Evolutionary conservation across 768 basidiomycete species (phyloP).

Genomic region (Porpolomopsis calyptriformis): DNA sequence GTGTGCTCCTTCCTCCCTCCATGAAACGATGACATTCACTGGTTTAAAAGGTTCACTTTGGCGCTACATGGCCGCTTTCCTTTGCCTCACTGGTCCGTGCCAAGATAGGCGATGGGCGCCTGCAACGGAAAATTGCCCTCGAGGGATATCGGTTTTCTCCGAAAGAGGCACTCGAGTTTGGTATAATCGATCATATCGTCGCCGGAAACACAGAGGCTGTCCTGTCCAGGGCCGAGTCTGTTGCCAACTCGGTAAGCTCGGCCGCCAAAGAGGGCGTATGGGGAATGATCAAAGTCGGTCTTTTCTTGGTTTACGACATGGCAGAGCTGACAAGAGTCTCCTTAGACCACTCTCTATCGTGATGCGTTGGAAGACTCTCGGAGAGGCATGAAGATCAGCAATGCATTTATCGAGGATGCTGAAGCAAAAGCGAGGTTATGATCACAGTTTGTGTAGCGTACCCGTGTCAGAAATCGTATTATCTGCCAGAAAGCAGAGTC

Average conservation of each 20-base stretch:
- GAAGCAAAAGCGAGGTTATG: slow-evolving; percentile 39
- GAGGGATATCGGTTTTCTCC: slow-evolving; percentile 77
- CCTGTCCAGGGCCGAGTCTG: slow-evolving; percentile 49
- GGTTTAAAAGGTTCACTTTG: slow-evolving; percentile 61
- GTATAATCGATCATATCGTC: slow-evolving; percentile 63
- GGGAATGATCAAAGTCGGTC: slow-evolving; percentile 59
- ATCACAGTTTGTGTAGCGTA: background rate
- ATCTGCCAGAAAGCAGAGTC: too few relatives aligned
- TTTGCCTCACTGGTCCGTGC: slow-evolving; percentile 53
- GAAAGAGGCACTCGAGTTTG: slow-evolving; percentile 51
- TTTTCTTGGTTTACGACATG: background rate
- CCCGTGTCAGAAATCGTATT: background rate
- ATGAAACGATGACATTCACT: background rate
- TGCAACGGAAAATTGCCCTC: slow-evolving; percentile 63
- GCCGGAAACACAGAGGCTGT: slow-evolving; percentile 49
- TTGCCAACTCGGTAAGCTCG: slow-evolving; percentile 42
- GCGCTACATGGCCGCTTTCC: slow-evolving; percentile 67
- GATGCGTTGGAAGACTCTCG: slow-evolving; percentile 37
- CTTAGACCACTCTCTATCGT: slow-evolving; percentile 46
- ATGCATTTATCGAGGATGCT: slow-evolving; percentile 34
- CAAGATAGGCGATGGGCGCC: slow-evolving; percentile 49
- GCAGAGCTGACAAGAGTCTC: slow-evolving; percentile 1
- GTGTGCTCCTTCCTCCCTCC: slow-evolving; percentile 30
- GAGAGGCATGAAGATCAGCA: slow-evolving; percentile 27
- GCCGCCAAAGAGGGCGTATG: slow-evolving; percentile 54